Conservation (phyloP, 1,139 yeast species). For the Diutina neorugosa region DNA sequence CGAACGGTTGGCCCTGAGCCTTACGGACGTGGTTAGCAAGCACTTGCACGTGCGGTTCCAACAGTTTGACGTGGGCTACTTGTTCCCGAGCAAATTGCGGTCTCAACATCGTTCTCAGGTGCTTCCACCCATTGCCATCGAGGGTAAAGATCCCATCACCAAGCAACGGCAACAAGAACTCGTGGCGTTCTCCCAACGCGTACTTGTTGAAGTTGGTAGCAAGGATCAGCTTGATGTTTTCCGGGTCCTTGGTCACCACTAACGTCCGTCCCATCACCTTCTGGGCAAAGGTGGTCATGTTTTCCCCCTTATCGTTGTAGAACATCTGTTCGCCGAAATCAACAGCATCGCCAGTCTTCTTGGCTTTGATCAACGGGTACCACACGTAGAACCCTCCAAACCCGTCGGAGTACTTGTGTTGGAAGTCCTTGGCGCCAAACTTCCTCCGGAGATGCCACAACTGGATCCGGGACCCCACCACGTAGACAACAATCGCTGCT, state of each 20-base stretch:
- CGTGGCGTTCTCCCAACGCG: conserved; percentile 37
- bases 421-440: not conserved
- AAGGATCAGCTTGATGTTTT: conserved; percentile 18
- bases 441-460: not conserved
- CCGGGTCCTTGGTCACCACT: conserved; percentile 23
- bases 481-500: not conserved
- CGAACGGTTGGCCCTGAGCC: not conserved
- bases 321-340: not conserved
- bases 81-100: conserved; percentile 4
- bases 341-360: not conserved
- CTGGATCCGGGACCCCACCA: not conserved
- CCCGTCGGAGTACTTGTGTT: not conserved
- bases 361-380: not conserved
- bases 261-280: conserved; percentile 5
- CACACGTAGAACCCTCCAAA: not conserved
- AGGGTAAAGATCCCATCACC: conserved; percentile 47
- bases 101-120: conserved; percentile 2
- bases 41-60: conserved; percentile 4
- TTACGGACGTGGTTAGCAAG: not conserved
- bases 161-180: conserved; percentile 28
- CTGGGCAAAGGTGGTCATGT: not conserved
- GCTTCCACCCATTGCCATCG: conserved; percentile 3
- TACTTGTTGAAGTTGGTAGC: conserved; percentile 19
- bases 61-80: not conserved
- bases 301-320: not conserved